Percentiles rank a stretch among this genome's conserved stretches.
These are phyloP conservation scores for Asterophora parasitica DNA, from an alignment of 768 basidiomycete genomes.

Conservation along the genomic window DNA sequence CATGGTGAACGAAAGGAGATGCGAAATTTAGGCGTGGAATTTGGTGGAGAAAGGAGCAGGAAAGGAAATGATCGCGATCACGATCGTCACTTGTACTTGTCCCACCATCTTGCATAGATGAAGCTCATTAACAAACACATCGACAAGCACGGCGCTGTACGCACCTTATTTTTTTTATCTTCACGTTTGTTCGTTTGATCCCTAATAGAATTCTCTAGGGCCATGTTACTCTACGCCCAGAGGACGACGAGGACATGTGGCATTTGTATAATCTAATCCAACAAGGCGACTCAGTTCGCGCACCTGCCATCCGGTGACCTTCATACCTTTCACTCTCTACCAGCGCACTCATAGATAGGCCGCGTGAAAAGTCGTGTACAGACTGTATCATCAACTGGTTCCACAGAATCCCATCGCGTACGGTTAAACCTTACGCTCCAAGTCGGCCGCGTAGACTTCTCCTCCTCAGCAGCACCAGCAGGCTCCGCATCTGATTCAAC, in stretches of 20 bases:
- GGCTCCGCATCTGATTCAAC: slow-evolving; percentile 40
- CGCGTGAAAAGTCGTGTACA: slow-evolving; percentile 64
- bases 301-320: slow-evolving; percentile 73
- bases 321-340: neutral
- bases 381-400: slow-evolving; percentile 87
- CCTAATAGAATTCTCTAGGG: slow-evolving; percentile 52
- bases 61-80: slow-evolving; percentile 14
- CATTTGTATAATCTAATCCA: slow-evolving; percentile 97
- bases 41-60: slow-evolving; percentile 5
- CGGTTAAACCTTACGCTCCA: slow-evolving; percentile 79
- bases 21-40: neutral
- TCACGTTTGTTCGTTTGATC: slow-evolving; percentile 22
- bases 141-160: slow-evolving; percentile 78
- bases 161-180: slow-evolving; percentile 20
- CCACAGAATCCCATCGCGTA: slow-evolving; percentile 86
- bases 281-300: slow-evolving; percentile 81
- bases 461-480: slow-evolving; percentile 56
- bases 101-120: slow-evolving; percentile 43
- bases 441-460: slow-evolving; percentile 78
- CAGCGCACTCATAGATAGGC: neutral
- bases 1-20: slow-evolving; percentile 3
- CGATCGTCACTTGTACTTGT: slow-evolving; percentile 7
- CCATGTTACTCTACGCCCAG: slow-evolving; percentile 89
- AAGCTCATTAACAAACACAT: slow-evolving; percentile 80
- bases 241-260: slow-evolving; percentile 99